Percentiles rank a stretch among this genome's conserved stretches.
Conservation (phyloP, 805 yeast species). For the Sugiyamaella smithiae region DNA sequence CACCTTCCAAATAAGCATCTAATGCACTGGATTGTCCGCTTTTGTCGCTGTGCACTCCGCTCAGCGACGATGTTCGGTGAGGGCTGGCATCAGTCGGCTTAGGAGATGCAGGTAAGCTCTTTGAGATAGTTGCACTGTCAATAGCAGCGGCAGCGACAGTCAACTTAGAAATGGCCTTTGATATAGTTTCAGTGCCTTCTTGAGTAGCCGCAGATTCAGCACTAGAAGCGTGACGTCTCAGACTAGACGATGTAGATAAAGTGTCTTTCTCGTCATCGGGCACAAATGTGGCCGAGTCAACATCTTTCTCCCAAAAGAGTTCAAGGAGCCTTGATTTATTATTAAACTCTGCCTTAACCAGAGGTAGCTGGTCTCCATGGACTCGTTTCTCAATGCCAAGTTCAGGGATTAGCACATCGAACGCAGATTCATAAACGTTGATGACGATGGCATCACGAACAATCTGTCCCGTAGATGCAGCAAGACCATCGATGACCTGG, state of each 20-base stretch:
- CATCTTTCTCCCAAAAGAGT: constrained; percentile 88
- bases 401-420: constrained; percentile 88
- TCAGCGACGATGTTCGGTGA: constrained; percentile 28
- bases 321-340: constrained; percentile 65
- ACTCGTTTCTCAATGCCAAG: constrained; percentile 94
- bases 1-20: constrained; percentile 54
- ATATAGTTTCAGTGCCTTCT: constrained; percentile 12
- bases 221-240: constrained; percentile 71
- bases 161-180: constrained; percentile 15
- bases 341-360: constrained; percentile 89
- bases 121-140: constrained; percentile 20
- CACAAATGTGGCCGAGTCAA: constrained; percentile 84
- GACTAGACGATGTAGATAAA: constrained; percentile 47
- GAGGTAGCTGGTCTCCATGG: constrained; percentile 94
- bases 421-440: constrained; percentile 94
- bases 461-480: constrained; percentile 64
- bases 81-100: constrained; percentile 17
- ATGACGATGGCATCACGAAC: constrained; percentile 82
- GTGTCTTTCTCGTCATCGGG: constrained; percentile 88
- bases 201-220: constrained; percentile 67
- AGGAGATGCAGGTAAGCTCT: constrained; percentile 35
- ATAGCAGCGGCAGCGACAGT: constrained; percentile 7
- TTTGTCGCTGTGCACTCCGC: constrained; percentile 22
- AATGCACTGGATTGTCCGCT: constrained; percentile 39
- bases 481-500: constrained; percentile 76